phyloP scores from a whole-genome alignment of 2,329 filamentous ascomycete genomes.

The Saccharata proteae region DNA sequence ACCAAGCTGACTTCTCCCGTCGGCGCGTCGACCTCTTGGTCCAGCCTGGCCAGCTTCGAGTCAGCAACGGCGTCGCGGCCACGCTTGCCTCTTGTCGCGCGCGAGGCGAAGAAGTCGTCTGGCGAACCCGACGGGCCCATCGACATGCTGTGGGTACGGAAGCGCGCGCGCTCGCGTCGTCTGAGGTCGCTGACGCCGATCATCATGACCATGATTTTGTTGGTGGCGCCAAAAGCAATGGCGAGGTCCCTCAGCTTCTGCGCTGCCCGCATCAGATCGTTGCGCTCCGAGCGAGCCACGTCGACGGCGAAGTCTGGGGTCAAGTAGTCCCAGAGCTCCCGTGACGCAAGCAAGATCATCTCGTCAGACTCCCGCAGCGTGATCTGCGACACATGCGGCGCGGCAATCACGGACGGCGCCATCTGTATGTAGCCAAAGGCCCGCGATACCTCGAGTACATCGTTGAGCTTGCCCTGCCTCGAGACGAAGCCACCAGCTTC shows the following conservation, averaged over 20 bases:
- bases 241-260: conserved; percentile 91
- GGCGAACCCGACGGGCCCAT: conserved; percentile 65
- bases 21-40: conserved; percentile 82
- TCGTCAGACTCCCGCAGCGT: conserved; percentile 81
- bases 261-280: conserved; percentile 85
- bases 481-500: conserved; percentile 95
- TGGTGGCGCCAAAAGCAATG: conserved; percentile 85
- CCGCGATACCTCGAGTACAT: conserved; percentile 78
- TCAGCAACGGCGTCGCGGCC: conserved; percentile 53
- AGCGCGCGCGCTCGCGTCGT: conserved; percentile 63
- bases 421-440: conserved; percentile 91
- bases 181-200: conserved; percentile 86
- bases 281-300: conserved; percentile 72
- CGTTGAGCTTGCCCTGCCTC: conserved; percentile 85
- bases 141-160: conserved; percentile 73
- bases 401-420: conserved; percentile 86
- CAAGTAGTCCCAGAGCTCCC: conserved; percentile 91
- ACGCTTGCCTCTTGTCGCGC: conserved; percentile 36
- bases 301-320: conserved; percentile 85
- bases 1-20: conserved; percentile 85
- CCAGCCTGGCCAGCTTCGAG: conserved; percentile 74
- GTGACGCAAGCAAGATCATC: conserved; percentile 81
- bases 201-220: conserved; percentile 99
- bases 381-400: conserved; percentile 68
- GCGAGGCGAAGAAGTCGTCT: conserved; percentile 56